Evolutionary conservation across 805 yeast species (phyloP).

Genomic region (Wickerhamomyces silvicola): DNA sequence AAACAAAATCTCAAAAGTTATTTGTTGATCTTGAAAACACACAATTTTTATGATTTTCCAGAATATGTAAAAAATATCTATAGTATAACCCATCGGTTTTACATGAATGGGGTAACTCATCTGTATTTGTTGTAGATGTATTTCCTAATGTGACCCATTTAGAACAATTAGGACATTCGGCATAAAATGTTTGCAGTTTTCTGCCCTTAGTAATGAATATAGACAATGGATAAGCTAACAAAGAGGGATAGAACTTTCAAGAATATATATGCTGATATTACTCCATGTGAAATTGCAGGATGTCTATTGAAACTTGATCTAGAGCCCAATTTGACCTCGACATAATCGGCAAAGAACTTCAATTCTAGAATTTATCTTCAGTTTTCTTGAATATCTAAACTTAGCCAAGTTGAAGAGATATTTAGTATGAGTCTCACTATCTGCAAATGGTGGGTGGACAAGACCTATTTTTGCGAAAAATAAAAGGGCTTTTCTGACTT

Average conservation of each 20-base stretch:
- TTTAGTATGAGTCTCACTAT: background rate
- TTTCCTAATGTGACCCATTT: conserved; percentile 19
- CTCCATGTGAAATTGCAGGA: conserved; percentile 21
- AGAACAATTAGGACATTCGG: conserved; percentile 15
- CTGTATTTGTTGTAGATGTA: background rate
- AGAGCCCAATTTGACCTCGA: conserved; percentile 21
- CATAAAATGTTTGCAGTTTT: conserved; percentile 6
- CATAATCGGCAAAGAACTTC: conserved; percentile 22
- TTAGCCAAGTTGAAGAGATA: conserved; percentile 3
- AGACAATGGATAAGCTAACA: conserved; percentile 14
- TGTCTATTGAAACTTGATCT: conserved; percentile 10
- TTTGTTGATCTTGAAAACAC: too few species aligned
- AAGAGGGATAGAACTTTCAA: conserved; percentile 1
- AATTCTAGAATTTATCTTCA: background rate
- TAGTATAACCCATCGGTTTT: conserved; percentile 16
- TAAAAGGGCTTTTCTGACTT: conserved; percentile 2
- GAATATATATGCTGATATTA: too few species aligned
- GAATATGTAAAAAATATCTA: conserved; percentile 17
- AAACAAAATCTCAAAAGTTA: background rate
- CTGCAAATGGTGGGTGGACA: conserved; percentile 19
- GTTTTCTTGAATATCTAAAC: conserved; percentile 9
- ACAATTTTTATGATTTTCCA: conserved; percentile 10
- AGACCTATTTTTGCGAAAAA: conserved; percentile 8
- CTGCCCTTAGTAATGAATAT: conserved; percentile 9
- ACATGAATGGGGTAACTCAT: background rate